These are phyloP conservation scores for Lachancea mirantina DNA, from an alignment of 805 yeast species.

Conservation along the genomic window DNA sequence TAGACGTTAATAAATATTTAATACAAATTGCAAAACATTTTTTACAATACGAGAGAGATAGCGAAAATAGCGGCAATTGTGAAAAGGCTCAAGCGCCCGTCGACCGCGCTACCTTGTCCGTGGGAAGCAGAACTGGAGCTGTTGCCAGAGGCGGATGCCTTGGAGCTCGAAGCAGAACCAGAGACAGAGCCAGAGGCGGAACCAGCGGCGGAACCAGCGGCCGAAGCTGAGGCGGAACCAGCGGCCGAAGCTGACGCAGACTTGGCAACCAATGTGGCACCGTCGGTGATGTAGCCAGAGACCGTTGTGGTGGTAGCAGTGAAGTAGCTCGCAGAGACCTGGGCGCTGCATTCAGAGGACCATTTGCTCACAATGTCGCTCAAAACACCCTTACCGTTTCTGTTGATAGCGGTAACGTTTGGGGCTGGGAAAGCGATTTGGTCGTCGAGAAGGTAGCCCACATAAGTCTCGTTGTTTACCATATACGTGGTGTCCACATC, in stretches of 20 bases:
- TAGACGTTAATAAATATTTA: no score
- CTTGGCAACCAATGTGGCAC: constrained; percentile 7
- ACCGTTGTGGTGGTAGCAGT: constrained; percentile 31
- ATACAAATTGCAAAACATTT: no score
- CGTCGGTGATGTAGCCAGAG: constrained; percentile 12
- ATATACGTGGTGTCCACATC: constrained; percentile 31
- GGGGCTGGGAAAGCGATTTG: constrained; percentile 32
- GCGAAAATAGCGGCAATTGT: no score
- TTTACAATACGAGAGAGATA: no score
- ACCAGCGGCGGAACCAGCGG: constrained; percentile 8
- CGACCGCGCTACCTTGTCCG: no score
- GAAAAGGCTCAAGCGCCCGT: no score
- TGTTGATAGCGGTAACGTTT: constrained; percentile 31
- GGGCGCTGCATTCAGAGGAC: constrained; percentile 26
- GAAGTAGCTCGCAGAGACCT: constrained; percentile 24
- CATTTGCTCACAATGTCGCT: constrained; percentile 30
- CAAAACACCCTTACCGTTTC: constrained; percentile 31
- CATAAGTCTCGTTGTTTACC: constrained; percentile 30
- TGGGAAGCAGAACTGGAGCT: no score
- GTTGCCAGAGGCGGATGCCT: constrained; percentile 1
- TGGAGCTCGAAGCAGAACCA: constrained; percentile 10
- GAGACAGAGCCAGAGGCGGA: constrained; percentile 7
- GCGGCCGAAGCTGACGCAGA: constrained; percentile 8
- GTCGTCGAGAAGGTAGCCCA: constrained; percentile 30
- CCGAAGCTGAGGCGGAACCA: constrained; percentile 8